Evolutionary conservation across 106 monocot genomes (phyloP).

Genomic region (Phalaenopsis aphrodite): DNA sequence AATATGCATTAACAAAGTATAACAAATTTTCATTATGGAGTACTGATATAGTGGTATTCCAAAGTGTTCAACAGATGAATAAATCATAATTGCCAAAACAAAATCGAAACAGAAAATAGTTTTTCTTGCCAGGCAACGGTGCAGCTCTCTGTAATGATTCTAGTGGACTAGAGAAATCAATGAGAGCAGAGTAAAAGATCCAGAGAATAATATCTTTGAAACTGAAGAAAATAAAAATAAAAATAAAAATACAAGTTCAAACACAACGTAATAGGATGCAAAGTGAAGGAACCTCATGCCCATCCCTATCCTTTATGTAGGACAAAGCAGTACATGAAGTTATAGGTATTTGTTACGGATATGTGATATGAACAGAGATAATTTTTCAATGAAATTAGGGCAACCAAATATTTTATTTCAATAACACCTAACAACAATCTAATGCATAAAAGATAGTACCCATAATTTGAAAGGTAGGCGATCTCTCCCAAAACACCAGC

Average conservation of each 20-base stretch:
- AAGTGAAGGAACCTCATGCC: background rate
- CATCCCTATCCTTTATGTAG: background rate
- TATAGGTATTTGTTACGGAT: background rate
- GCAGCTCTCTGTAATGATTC: background rate
- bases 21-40: slow-evolving; percentile 1
- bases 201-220: background rate
- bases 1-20: background rate
- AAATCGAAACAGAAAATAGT: background rate
- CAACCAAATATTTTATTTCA: too few relatives aligned
- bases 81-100: background rate
- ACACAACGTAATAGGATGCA: background rate
- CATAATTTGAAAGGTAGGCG: too few relatives aligned
- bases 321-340: background rate
- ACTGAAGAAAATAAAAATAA: too few relatives aligned
- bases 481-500: too few relatives aligned
- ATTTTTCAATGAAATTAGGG: too few relatives aligned
- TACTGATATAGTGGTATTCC: background rate
- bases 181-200: background rate
- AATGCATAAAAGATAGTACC: too few relatives aligned
- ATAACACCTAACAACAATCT: too few relatives aligned
- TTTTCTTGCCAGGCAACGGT: background rate
- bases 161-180: background rate
- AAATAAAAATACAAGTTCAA: background rate
- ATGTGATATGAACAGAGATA: too few relatives aligned
- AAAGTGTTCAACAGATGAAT: background rate